A percentile compares a stretch with the other conserved stretches of the same genome.
These are phyloP conservation scores for Haplosporangium sp. DNA, from an alignment of 371 early-diverging fungal species.

Conservation along the genomic window DNA sequence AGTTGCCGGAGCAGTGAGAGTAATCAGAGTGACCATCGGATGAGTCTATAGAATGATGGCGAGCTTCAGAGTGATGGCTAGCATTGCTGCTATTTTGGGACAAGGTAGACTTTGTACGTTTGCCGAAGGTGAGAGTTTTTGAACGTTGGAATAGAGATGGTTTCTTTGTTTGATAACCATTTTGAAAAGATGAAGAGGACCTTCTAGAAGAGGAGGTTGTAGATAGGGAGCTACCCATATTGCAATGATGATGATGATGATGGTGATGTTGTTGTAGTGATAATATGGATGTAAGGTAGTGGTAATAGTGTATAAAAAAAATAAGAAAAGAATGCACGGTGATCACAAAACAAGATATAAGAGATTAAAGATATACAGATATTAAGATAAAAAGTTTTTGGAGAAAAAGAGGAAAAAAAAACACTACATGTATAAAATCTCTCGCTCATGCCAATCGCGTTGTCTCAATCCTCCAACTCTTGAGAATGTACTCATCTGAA, in stretches of 20 bases:
- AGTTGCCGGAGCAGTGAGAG: constrained; percentile 21
- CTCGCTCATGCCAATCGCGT: constrained; percentile 45
- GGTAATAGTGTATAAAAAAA: too few species aligned
- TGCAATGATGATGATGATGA: too few species aligned
- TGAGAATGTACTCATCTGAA: constrained; percentile 55
- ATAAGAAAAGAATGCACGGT: too few species aligned
- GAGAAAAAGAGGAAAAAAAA: too few species aligned
- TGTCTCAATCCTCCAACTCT: constrained; percentile 49
- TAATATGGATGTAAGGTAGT: too few species aligned
- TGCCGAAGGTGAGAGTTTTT: constrained; percentile 29
- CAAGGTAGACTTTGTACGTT: constrained; percentile 24
- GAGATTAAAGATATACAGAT: too few species aligned
- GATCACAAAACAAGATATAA: too few species aligned
- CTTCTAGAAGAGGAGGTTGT: too few species aligned
- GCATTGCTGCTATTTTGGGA: constrained; percentile 12
- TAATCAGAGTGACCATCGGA: constrained; percentile 26
- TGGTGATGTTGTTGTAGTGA: too few species aligned
- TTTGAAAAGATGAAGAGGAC: too few species aligned
- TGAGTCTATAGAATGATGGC: constrained; percentile 26
- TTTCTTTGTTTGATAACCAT: constrained; percentile 13
- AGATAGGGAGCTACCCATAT: too few species aligned
- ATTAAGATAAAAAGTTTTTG: too few species aligned
- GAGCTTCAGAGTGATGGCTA: background rate
- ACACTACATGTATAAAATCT: constrained; percentile 43
- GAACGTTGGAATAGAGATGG: constrained; percentile 52